These are phyloP conservation scores for Puya raimondii DNA, from an alignment of 176 grass and related monocot genomes.

Conservation along the genomic window DNA sequence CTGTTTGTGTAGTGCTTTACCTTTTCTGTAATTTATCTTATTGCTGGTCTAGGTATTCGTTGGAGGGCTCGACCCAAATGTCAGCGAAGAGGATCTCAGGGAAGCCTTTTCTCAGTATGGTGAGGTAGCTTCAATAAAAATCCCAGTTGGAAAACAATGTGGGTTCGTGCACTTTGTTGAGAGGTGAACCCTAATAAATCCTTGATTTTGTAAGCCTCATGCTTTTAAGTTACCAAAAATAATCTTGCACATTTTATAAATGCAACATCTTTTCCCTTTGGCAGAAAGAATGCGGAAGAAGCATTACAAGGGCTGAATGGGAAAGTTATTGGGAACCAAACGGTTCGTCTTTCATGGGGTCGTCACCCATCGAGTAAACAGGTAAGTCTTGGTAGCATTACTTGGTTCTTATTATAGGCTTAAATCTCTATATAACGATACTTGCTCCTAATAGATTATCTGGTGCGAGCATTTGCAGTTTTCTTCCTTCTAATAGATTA, in stretches of 20 bases:
- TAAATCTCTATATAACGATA: too few relatives aligned
- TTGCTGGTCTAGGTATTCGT: conserved; percentile 44
- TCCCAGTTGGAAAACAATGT: conserved; percentile 31
- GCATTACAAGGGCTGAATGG: conserved; percentile 85
- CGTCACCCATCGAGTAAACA: conserved; percentile 90
- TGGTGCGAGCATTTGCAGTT: too few relatives aligned
- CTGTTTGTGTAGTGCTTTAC: neutral
- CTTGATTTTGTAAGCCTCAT: neutral
- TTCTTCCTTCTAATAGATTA: too few relatives aligned
- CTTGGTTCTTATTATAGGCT: too few relatives aligned
- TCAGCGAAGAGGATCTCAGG: conserved; percentile 36
- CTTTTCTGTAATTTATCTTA: neutral
- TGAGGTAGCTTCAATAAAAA: conserved; percentile 34
- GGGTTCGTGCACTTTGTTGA: conserved; percentile 35
- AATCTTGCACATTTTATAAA: neutral
- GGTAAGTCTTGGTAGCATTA: conserved; percentile 15
- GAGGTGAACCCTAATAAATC: neutral
- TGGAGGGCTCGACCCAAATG: conserved; percentile 28
- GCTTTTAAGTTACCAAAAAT: neutral
- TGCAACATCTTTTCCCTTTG: neutral
- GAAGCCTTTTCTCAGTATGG: conserved; percentile 45
- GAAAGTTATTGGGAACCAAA: conserved; percentile 69
- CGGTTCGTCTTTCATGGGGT: conserved; percentile 86
- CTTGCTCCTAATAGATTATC: too few relatives aligned
- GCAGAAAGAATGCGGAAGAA: conserved; percentile 81